These are phyloP conservation scores for Chaetomiaceae sp. DNA, from an alignment of 2,329 filamentous ascomycete species.

Conservation along the genomic window DNA sequence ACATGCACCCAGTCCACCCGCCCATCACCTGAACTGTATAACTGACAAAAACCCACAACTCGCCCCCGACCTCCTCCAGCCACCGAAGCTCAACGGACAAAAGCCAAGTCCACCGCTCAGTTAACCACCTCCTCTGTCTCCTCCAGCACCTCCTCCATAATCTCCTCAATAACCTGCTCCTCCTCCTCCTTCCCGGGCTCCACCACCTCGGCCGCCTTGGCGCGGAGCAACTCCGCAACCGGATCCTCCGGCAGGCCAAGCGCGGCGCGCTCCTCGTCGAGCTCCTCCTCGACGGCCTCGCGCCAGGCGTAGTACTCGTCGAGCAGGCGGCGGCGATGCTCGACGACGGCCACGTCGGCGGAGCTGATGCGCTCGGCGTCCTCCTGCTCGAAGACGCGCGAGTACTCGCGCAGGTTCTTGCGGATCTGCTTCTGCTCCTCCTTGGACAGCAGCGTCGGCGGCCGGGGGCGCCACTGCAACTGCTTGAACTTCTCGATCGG, in stretches of 20 bases:
- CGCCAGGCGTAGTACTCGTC: conserved; percentile 88
- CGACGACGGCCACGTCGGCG: conserved; percentile 89
- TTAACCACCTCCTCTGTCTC: conserved; percentile 73
- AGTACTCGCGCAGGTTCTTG: conserved; percentile 98
- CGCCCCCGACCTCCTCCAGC: no score
- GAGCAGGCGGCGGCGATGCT: conserved; percentile 73
- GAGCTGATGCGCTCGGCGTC: conserved; percentile 90
- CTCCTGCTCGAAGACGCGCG: conserved; percentile 88
- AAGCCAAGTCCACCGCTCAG: conserved; percentile 17
- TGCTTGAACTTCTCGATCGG: conserved; percentile 97
- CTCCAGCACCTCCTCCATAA: conserved; percentile 75
- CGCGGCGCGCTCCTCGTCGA: conserved; percentile 63
- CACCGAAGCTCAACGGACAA: not conserved
- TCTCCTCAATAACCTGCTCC: conserved; percentile 78
- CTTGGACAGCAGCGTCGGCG: conserved; percentile 83
- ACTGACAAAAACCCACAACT: no score
- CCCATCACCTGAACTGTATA: no score
- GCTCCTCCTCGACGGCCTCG: conserved; percentile 62
- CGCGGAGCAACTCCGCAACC: conserved; percentile 54
- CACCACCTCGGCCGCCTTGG: conserved; percentile 47
- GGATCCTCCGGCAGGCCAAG: conserved; percentile 61
- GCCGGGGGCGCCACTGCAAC: conserved; percentile 88
- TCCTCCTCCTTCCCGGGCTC: conserved; percentile 65
- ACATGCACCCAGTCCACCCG: no score
- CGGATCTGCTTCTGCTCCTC: conserved; percentile 97